Conservation (phyloP, 2,329 filamentous ascomycete genomes). For the Ophiostoma triangulosporum region DNA sequence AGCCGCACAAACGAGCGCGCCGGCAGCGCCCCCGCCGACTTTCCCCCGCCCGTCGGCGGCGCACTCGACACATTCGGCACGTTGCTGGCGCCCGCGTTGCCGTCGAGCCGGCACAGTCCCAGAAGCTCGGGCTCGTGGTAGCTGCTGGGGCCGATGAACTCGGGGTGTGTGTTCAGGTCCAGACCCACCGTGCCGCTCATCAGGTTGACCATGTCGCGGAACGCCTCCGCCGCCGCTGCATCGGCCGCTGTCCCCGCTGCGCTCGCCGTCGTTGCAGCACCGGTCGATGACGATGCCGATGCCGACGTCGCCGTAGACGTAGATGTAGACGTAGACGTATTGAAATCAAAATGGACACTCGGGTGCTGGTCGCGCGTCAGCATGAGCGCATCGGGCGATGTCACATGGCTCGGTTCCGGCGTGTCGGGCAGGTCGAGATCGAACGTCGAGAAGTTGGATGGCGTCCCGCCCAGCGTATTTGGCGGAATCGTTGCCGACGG, state of each 20-base stretch:
- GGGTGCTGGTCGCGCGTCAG: background rate
- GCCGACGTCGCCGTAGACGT: background rate
- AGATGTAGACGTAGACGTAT: background rate
- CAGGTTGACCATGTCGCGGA: background rate
- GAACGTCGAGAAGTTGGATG: background rate
- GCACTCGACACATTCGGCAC: background rate
- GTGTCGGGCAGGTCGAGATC: background rate
- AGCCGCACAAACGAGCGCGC: slow-evolving; percentile 13
- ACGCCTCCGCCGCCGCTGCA: background rate
- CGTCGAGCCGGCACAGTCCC: slow-evolving; percentile 41
- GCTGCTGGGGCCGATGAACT: slow-evolving; percentile 45
- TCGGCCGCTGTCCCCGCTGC: background rate
- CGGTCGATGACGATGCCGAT: background rate
- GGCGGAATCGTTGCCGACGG: too few relatives aligned
- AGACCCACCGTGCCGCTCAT: slow-evolving; percentile 19
- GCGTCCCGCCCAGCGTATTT: background rate
- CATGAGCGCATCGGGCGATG: background rate
- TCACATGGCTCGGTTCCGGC: background rate
- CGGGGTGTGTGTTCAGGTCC: slow-evolving; percentile 44
- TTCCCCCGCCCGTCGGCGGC: too few relatives aligned
- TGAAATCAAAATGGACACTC: background rate
- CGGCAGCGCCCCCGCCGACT: background rate
- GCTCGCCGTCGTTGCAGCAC: too few relatives aligned
- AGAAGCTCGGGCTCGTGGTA: slow-evolving; percentile 45
- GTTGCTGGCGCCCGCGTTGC: slow-evolving; percentile 11